Conservation (phyloP, 1,284 basidiomycete genomes). For the Trichosporon coremiiforme region DNA sequence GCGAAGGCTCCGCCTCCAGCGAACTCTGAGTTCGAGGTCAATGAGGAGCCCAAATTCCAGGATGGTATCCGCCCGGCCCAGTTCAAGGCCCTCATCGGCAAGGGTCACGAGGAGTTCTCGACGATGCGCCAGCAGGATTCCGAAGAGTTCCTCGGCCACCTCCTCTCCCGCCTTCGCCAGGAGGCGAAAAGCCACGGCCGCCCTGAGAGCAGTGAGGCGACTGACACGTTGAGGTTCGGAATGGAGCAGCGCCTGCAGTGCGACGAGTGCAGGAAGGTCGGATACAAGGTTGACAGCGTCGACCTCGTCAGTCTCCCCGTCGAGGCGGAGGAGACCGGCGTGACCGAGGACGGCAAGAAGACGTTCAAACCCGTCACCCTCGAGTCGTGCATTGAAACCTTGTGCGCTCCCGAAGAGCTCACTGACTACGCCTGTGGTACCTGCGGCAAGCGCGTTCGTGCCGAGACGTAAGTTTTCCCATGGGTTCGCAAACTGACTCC, state of each 20-base stretch:
- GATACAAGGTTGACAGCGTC: slow-evolving; percentile 76
- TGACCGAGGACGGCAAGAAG: slow-evolving; percentile 65
- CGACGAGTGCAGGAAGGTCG: slow-evolving; percentile 76
- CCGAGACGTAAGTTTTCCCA: slow-evolving; percentile 61
- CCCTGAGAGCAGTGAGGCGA: slow-evolving; percentile 62
- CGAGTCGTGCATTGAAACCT: slow-evolving; percentile 66
- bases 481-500: slow-evolving; percentile 13
- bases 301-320: slow-evolving; percentile 82
- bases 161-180: slow-evolving; percentile 71
- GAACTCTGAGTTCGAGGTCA: slow-evolving; percentile 44
- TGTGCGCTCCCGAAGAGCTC: slow-evolving; percentile 70
- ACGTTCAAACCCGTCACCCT: slow-evolving; percentile 72
- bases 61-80: slow-evolving; percentile 78
- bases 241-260: slow-evolving; percentile 87
- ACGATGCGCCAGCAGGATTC: slow-evolving; percentile 98
- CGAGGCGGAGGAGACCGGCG: slow-evolving; percentile 64
- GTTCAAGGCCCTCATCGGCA: slow-evolving; percentile 88
- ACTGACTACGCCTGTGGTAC: slow-evolving; percentile 67
- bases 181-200: slow-evolving; percentile 63
- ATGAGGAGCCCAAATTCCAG: slow-evolving; percentile 66
- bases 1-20: slow-evolving; percentile 50
- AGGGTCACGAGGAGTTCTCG: slow-evolving; percentile 89
- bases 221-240: slow-evolving; percentile 75
- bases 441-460: slow-evolving; percentile 68
- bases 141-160: slow-evolving; percentile 88